A percentile compares a stretch with the other conserved stretches of the same genome.
phyloP scores from a whole-genome alignment of 2,329 filamentous ascomycete genomes.

The Helotiales sp. region DNA sequence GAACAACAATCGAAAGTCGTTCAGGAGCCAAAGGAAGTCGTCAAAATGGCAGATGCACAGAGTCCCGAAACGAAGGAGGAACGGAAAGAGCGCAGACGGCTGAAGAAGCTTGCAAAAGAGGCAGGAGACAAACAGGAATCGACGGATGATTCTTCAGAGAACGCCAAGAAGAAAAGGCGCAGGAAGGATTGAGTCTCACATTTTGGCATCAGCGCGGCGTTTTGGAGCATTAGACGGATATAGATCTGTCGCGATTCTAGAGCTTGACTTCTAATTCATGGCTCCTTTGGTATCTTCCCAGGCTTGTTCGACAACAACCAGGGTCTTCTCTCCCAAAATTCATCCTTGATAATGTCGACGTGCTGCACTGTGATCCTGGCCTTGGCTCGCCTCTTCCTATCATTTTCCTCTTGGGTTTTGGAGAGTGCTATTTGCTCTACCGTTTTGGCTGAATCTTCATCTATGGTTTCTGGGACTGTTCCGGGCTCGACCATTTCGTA shows the following conservation, averaged over 20 bases:
- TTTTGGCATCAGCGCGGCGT: conserved; percentile 33
- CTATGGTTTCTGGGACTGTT: conserved; percentile 44
- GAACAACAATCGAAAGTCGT: conserved; percentile 6
- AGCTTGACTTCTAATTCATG: conserved; percentile 31
- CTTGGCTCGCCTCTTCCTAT: conserved; percentile 80
- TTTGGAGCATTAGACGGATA: conserved; percentile 26
- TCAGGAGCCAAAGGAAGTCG: conserved; percentile 6
- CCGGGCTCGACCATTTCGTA: conserved; percentile 72
- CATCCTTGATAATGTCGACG: conserved; percentile 92
- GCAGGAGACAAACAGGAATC: conserved; percentile 22
- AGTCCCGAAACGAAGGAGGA: conserved; percentile 44
- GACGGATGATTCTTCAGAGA: conserved; percentile 36
- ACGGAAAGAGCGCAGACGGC: conserved; percentile 45
- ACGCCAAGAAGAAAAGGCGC: conserved; percentile 42
- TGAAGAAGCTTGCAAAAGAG: conserved; percentile 41
- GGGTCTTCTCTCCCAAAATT: conserved; percentile 87
- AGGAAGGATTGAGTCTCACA: conserved; percentile 30
- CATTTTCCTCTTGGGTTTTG: conserved; percentile 82
- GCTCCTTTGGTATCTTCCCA: conserved; percentile 69
- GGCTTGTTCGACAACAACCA: conserved; percentile 82
- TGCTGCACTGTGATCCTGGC: conserved; percentile 83
- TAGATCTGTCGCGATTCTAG: conserved; percentile 26
- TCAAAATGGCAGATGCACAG: conserved; percentile 11
- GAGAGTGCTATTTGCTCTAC: conserved; percentile 64
- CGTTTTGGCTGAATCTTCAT: conserved; percentile 52